A percentile compares a stretch with the other conserved stretches of the same genome.
Conservation (phyloP, 768 basidiomycete species). For the Russula compacta region DNA sequence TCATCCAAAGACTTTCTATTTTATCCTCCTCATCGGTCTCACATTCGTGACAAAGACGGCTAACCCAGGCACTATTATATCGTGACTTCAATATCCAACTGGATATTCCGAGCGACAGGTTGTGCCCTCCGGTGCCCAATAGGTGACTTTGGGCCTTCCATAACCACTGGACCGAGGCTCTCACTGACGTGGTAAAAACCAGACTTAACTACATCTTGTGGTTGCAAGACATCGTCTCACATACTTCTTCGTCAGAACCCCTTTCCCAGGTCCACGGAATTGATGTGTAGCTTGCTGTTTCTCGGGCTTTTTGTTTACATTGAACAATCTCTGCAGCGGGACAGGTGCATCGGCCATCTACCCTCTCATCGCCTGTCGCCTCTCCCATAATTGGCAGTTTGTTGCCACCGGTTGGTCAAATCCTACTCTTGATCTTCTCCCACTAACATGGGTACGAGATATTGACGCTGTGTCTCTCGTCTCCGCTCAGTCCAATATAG, state of each 20-base stretch:
- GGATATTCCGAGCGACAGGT: conserved; percentile 53
- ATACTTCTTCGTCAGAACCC: neutral
- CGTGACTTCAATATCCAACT: conserved; percentile 64
- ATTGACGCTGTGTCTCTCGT: conserved; percentile 54
- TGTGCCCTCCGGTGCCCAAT: conserved; percentile 73
- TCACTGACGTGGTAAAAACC: neutral
- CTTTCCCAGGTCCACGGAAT: conserved; percentile 37
- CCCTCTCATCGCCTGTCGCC: conserved; percentile 58
- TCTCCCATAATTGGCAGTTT: conserved; percentile 48
- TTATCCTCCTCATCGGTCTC: conserved; percentile 2
- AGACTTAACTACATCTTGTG: conserved; percentile 86
- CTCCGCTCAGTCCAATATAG: conserved; percentile 50
- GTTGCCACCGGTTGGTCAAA: conserved; percentile 52
- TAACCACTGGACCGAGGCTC: too few species aligned
- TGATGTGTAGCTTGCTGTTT: conserved; percentile 54
- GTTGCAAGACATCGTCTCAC: conserved; percentile 55
- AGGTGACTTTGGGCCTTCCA: neutral
- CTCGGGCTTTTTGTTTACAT: neutral
- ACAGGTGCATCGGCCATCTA: conserved; percentile 91
- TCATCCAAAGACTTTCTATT: conserved; percentile 20
- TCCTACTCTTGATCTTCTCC: neutral
- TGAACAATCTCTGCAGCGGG: conserved; percentile 42
- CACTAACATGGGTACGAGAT: conserved; percentile 36
- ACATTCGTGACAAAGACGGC: conserved; percentile 38
- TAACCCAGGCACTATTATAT: conserved; percentile 71